Evolutionary conservation across 1,139 yeast genomes (phyloP), one percentile per base, ranked within the genome.

Genomic region (Diutina mesorugosa): DNA sequence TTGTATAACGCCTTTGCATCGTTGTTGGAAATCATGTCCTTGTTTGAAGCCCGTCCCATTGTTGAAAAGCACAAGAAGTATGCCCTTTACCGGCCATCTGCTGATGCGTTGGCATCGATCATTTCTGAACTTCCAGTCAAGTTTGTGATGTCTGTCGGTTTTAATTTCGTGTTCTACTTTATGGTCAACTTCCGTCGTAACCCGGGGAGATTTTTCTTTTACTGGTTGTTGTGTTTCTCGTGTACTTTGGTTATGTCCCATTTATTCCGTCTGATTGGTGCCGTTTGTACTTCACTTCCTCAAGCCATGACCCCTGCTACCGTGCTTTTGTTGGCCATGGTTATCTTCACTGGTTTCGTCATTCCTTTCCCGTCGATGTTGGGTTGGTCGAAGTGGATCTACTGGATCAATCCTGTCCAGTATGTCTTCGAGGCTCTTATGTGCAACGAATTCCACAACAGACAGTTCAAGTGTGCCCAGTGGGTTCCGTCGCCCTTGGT

Each of bases 401-500:
- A 60, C 45, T 62, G 61, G 57, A 56, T 62, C 55, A 61, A 62
- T 48, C 64, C 64, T 9, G 61, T 62, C n/a, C 58, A 61, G 8
- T 62, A 62, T 50, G 62, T 60, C 29, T 62, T 62, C 35, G 64
- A 62, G 55, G 59, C 63, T 1, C 58, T 62, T 55, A 60, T 62
- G 62, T 62, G 59, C 28, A 62, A 62, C 45, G 64, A 62, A 57
- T 62, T 62, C 56, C 55, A 57, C 45, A 55, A 56, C 38, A 70
- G 75, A 50, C 63, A 67, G 4, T 80, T 71, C 57, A 64, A 63
- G 3, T 80, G 85, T 64, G 62, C 80, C n/a, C 55, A 60, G 1
- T 80, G 63, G 62, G 71, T 85, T 51, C 93, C 93, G 1, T 57
- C 73, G 26, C 16, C 59, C 57, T 18, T 68, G 66, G 58, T 64